phyloP scores from a whole-genome alignment of 2,329 filamentous ascomycete genomes.

The Diaporthe citrichinensis region DNA sequence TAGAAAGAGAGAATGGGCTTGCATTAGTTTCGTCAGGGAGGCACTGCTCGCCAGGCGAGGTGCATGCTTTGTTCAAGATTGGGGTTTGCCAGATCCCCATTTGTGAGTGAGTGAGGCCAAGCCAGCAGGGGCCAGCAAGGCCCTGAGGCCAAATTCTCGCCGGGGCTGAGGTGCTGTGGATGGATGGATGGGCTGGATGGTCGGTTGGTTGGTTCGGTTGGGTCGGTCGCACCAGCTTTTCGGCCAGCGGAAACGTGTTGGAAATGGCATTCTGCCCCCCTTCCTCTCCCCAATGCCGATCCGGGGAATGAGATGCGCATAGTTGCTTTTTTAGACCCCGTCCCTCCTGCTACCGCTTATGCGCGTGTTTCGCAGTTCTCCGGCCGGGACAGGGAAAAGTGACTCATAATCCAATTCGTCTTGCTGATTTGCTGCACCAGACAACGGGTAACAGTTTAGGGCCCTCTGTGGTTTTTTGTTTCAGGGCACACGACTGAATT shows the following conservation, averaged over 20 bases:
- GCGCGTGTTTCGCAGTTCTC: constrained; percentile 5
- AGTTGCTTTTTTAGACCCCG: not conserved
- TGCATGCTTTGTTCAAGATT: not conserved
- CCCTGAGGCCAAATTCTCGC: constrained; percentile 16
- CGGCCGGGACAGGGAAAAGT: constrained; percentile 30
- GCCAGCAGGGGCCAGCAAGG: not conserved
- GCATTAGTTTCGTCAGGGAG: constrained; percentile 12
- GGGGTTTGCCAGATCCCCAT: not conserved
- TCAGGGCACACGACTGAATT: constrained; percentile 20
- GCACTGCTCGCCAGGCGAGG: not conserved
- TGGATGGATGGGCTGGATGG: no score
- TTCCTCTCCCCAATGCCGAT: not conserved
- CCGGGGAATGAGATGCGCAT: constrained; percentile 24
- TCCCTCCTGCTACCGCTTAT: not conserved
- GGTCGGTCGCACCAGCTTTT: constrained; percentile 1
- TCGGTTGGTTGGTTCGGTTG: not conserved
- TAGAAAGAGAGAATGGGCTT: not conserved
- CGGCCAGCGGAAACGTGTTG: constrained; percentile 6
- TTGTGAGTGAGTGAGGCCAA: not conserved
- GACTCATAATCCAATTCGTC: constrained; percentile 30
- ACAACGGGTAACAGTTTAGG: not conserved
- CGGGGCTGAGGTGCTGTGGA: not conserved
- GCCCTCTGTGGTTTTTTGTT: constrained; percentile 9
- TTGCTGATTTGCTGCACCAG: constrained; percentile 30
- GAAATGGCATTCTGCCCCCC: not conserved